A percentile compares a stretch with the other conserved stretches of the same genome.
phyloP scores from a whole-genome alignment of 2,329 filamentous ascomycete species.

The Didymella sp. region DNA sequence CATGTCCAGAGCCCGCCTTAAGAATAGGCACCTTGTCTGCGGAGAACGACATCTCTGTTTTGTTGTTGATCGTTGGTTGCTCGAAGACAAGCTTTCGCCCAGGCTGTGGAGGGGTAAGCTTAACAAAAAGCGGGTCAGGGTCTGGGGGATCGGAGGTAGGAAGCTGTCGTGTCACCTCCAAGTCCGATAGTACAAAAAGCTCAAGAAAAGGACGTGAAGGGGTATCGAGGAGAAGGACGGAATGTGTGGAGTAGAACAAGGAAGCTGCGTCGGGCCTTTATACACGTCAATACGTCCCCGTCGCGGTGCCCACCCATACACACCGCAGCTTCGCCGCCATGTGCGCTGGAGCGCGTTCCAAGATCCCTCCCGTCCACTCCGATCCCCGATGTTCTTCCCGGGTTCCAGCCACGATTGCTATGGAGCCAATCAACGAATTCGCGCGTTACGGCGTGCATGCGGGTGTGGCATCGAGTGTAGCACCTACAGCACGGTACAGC shows the following conservation, averaged over 20 bases:
- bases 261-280: slow-evolving; percentile 13
- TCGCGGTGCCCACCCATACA: slow-evolving; percentile 9
- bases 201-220: background rate
- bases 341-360: slow-evolving; percentile 3
- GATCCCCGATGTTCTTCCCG: slow-evolving; percentile 11
- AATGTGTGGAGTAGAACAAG: slow-evolving; percentile 2
- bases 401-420: background rate
- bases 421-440: background rate
- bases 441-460: background rate
- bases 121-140: slow-evolving; percentile 14
- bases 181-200: background rate
- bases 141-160: background rate
- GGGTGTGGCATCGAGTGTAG: background rate
- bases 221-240: background rate
- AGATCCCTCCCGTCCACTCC: slow-evolving; percentile 1
- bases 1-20: slow-evolving; percentile 34
- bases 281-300: slow-evolving; percentile 3
- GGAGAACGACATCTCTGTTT: slow-evolving; percentile 45
- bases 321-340: slow-evolving; percentile 17
- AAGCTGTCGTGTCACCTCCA: slow-evolving; percentile 8
- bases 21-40: slow-evolving; percentile 43
- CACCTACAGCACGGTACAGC: background rate
- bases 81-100: slow-evolving; percentile 19
- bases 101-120: slow-evolving; percentile 7
- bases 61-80: background rate